These are phyloP conservation scores for Tricholoma furcatifolium DNA, from an alignment of 768 basidiomycete genomes.

Conservation along the genomic window DNA sequence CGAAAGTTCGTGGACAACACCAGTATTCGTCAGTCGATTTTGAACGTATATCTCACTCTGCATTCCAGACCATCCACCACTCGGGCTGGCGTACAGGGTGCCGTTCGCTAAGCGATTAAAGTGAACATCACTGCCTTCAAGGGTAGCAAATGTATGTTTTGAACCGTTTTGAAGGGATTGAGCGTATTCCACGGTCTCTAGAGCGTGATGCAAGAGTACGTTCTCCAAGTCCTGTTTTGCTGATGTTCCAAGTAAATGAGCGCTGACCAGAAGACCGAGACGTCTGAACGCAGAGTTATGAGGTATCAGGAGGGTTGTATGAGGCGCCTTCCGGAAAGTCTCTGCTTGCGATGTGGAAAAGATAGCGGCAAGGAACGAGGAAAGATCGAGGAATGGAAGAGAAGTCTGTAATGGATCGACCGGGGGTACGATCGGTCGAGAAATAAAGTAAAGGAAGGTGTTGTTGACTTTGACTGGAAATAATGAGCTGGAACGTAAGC, in stretches of 20 bases:
- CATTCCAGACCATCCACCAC: conserved; percentile 80
- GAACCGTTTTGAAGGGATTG: conserved; percentile 59
- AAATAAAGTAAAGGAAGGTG: conserved; percentile 86
- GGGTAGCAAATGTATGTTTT: conserved; percentile 70
- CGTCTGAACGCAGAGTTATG: conserved; percentile 86
- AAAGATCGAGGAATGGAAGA: conserved; percentile 79
- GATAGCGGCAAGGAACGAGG: conserved; percentile 86
- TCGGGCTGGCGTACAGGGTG: conserved; percentile 55
- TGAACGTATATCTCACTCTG: conserved; percentile 54
- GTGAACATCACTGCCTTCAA: conserved; percentile 84
- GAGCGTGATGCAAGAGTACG: conserved; percentile 85
- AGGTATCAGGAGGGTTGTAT: conserved; percentile 83
- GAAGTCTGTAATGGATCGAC: conserved; percentile 78
- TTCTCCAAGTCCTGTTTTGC: conserved; percentile 79
- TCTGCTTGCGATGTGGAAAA: conserved; percentile 86
- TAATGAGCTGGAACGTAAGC: conserved; percentile 9
- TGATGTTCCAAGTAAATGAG: conserved; percentile 77
- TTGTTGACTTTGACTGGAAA: conserved; percentile 68
- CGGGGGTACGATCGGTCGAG: conserved; percentile 81
- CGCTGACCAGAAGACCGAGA: conserved; percentile 81
- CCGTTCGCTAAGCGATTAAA: conserved; percentile 56
- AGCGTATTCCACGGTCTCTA: conserved; percentile 75
- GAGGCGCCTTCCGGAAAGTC: conserved; percentile 57
- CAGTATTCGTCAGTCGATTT: conserved; percentile 82
- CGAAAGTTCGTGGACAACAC: conserved; percentile 87